Conservation (phyloP, 768 basidiomycete species). For the Lentinula sp. region DNA sequence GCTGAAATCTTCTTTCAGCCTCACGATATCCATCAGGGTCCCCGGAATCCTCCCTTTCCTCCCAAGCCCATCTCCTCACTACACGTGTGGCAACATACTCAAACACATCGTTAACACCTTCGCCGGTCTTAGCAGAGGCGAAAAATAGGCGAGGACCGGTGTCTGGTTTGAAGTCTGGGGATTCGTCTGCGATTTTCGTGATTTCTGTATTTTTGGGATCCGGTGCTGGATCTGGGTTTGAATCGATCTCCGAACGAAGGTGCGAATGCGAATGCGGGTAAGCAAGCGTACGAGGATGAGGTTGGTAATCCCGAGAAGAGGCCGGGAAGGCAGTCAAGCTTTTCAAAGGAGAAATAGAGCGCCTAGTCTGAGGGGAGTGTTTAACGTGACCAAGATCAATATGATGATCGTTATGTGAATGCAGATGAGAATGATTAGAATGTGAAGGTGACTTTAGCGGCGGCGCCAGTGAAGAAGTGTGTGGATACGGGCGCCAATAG, state of each 20-base stretch:
- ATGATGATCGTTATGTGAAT: neutral
- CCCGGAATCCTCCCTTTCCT: slow-evolving; percentile 48
- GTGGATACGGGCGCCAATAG: neutral
- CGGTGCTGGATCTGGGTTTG: neutral
- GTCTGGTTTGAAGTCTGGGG: slow-evolving; percentile 20
- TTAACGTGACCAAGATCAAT: neutral
- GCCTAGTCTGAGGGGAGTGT: neutral
- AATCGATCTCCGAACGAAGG: slow-evolving; percentile 8
- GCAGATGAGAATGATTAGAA: neutral
- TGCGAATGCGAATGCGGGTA: slow-evolving; percentile 6
- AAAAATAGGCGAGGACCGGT: slow-evolving; percentile 64
- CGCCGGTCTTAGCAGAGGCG: slow-evolving; percentile 74
- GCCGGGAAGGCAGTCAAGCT: neutral
- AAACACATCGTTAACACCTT: slow-evolving; percentile 68
- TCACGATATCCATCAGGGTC: neutral
- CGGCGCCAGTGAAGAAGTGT: neutral
- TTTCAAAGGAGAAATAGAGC: neutral
- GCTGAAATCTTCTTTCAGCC: neutral
- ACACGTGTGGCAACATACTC: slow-evolving; percentile 68
- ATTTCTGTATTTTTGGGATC: slow-evolving; percentile 9
- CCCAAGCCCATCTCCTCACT: slow-evolving; percentile 57
- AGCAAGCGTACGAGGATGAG: neutral
- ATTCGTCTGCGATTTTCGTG: slow-evolving; percentile 10
- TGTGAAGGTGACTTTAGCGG: slow-evolving; percentile 9
- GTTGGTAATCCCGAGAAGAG: neutral